These are phyloP conservation scores for Trypanosoma boissoni DNA, from an alignment of 208 protist species.

Conservation along the genomic window DNA sequence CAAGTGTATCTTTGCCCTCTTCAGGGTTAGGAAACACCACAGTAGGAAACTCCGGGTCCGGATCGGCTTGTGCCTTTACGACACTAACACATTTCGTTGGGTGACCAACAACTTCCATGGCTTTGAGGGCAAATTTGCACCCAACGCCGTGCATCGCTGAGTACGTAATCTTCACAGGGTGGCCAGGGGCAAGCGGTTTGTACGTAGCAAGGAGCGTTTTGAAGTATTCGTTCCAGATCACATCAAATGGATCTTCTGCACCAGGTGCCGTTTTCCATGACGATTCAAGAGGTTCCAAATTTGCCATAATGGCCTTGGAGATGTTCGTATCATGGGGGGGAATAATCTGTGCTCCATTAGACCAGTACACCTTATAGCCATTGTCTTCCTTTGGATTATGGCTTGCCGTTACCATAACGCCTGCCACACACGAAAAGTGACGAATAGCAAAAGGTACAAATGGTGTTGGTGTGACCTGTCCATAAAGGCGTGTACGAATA, in stretches of 20 bases:
- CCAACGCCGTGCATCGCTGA: constrained; percentile 96
- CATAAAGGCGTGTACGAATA: constrained; percentile 88
- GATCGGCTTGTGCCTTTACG: constrained; percentile 84
- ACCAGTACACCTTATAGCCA: constrained; percentile 99
- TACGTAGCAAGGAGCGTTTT: constrained; percentile 39
- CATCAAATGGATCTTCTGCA: constrained; percentile 55
- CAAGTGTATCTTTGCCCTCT: constrained; percentile 91
- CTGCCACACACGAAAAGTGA: constrained; percentile 58
- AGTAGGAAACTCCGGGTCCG: constrained; percentile 98
- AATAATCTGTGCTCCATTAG: constrained; percentile 95
- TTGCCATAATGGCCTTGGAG: constrained; percentile 73
- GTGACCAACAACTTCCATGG: constrained; percentile 74
- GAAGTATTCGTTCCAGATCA: constrained; percentile 66
- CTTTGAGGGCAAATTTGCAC: constrained; percentile 52
- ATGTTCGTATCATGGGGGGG: constrained; percentile 95
- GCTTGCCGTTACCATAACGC: constrained; percentile 98
- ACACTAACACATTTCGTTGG: constrained; percentile 37
- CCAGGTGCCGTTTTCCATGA: constrained; percentile 54
- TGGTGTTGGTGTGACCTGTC: constrained; percentile 86
- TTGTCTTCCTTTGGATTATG: constrained; percentile 99
- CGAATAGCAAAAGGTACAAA: constrained; percentile 87
- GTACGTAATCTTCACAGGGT: constrained; percentile 54
- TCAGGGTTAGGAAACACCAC: constrained; percentile 98
- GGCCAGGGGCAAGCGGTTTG: constrained; percentile 15
- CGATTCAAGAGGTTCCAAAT: constrained; percentile 77